Percentiles rank a stretch among this genome's conserved stretches.
These are phyloP conservation scores for Rheum nobile DNA, from an alignment of 148 eudicot species.

Conservation along the genomic window DNA sequence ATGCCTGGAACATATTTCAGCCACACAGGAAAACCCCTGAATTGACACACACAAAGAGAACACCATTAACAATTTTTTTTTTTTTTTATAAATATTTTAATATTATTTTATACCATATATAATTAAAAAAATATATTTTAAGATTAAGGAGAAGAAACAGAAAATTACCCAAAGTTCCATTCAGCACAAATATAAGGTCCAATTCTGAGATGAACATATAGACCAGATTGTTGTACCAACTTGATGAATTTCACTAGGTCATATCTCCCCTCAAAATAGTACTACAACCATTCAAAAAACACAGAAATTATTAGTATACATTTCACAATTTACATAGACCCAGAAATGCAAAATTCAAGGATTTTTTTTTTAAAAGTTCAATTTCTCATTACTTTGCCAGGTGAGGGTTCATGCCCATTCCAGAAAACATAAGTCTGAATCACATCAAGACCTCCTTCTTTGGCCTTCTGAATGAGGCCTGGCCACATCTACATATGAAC, in stretches of 20 bases:
- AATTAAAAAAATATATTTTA: no score
- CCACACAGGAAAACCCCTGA: constrained; percentile 95
- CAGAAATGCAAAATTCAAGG: neutral
- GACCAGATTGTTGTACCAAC: constrained; percentile 68
- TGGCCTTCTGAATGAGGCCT: constrained; percentile 85
- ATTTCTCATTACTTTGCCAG: constrained; percentile 45
- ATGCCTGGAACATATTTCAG: constrained; percentile 81
- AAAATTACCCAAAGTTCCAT: constrained; percentile 89
- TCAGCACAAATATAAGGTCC: constrained; percentile 97
- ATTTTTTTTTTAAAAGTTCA: neutral
- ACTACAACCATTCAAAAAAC: constrained; percentile 30
- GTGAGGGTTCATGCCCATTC: constrained; percentile 95
- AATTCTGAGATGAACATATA: constrained; percentile 77
- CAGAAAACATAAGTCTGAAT: constrained; percentile 91
- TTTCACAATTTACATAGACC: neutral
- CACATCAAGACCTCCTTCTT: constrained; percentile 87
- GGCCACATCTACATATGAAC: constrained; percentile 71
- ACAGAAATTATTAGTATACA: constrained; percentile 3
- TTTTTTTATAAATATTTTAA: no score
- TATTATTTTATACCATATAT: no score
- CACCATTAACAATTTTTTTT: neutral
- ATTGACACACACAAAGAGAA: constrained; percentile 5
- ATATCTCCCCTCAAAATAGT: constrained; percentile 80
- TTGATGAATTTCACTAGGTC: constrained; percentile 80
- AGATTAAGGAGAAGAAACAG: constrained; percentile 1